A percentile compares a stretch with the other conserved stretches of the same genome.
These are phyloP conservation scores for Neurospora cerealis DNA, from an alignment of 495 filamentous ascomycete genomes.

Conservation along the genomic window DNA sequence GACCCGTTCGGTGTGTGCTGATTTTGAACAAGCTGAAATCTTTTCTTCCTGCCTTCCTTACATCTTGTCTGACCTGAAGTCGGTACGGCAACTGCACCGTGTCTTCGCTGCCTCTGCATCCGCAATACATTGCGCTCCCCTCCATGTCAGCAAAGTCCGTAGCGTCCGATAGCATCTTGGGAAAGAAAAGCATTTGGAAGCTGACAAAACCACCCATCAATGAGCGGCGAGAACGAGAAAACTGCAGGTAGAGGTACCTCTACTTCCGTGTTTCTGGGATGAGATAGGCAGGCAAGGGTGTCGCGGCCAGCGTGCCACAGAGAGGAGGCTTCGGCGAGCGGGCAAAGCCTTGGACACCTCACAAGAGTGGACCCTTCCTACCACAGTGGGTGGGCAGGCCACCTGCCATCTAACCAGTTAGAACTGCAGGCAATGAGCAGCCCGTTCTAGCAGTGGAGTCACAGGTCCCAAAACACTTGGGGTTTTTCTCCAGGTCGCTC, in stretches of 20 bases:
- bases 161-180: background rate
- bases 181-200: background rate
- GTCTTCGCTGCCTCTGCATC: background rate
- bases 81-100: background rate
- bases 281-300: background rate
- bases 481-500: slow-evolving; percentile 21
- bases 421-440: background rate
- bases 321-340: background rate
- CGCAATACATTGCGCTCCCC: background rate
- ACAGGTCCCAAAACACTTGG: slow-evolving; percentile 24
- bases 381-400: background rate
- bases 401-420: background rate
- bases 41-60: background rate
- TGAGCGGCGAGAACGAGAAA: background rate
- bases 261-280: background rate
- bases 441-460: background rate
- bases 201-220: background rate
- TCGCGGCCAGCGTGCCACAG: background rate
- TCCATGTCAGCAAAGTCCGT: background rate
- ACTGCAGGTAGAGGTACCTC: background rate
- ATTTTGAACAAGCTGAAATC: background rate
- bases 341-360: background rate
- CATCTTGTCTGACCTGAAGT: background rate
- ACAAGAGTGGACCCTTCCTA: background rate
- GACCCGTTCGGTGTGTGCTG: background rate